A percentile compares a stretch with the other conserved stretches of the same genome.
phyloP scores from a whole-genome alignment of 2,329 filamentous ascomycete species.

The Exserohilum turcica region DNA sequence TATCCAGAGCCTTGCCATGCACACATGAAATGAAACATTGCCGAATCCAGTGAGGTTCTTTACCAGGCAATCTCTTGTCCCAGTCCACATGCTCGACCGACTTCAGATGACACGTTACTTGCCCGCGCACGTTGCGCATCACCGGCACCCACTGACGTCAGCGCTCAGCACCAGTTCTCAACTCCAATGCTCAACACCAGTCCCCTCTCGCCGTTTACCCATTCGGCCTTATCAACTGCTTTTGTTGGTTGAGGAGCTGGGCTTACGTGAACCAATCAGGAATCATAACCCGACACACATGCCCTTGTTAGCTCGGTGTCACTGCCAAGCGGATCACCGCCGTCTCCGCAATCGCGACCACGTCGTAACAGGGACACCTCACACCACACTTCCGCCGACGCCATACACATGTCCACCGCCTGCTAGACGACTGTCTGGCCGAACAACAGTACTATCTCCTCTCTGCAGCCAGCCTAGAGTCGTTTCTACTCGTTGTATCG shows the following conservation, averaged over 20 bases:
- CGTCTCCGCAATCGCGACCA: conserved; percentile 36
- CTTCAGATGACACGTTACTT: conserved; percentile 16
- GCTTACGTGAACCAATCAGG: conserved; percentile 34
- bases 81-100: conserved; percentile 25
- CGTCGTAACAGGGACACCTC: conserved; percentile 29
- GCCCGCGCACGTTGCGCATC: conserved; percentile 13
- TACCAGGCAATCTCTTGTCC: conserved; percentile 29
- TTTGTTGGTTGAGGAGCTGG: conserved; percentile 39
- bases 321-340: conserved; percentile 24
- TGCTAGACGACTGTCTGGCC: conserved; percentile 50
- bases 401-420: conserved; percentile 37
- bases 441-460: conserved; percentile 45
- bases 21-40: conserved; percentile 28
- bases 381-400: conserved; percentile 23
- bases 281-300: conserved; percentile 26
- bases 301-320: conserved; percentile 31
- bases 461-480: conserved; percentile 52
- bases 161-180: conserved; percentile 30
- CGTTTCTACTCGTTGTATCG: conserved; percentile 45
- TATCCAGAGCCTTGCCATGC: conserved; percentile 28
- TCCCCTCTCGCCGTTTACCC: conserved; percentile 30
- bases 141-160: conserved; percentile 21
- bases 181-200: conserved; percentile 29
- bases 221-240: conserved; percentile 28
- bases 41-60: conserved; percentile 26